Evolutionary conservation across 208 protist genomes (phyloP).

Genomic region (Trichomonas tenax): DNA sequence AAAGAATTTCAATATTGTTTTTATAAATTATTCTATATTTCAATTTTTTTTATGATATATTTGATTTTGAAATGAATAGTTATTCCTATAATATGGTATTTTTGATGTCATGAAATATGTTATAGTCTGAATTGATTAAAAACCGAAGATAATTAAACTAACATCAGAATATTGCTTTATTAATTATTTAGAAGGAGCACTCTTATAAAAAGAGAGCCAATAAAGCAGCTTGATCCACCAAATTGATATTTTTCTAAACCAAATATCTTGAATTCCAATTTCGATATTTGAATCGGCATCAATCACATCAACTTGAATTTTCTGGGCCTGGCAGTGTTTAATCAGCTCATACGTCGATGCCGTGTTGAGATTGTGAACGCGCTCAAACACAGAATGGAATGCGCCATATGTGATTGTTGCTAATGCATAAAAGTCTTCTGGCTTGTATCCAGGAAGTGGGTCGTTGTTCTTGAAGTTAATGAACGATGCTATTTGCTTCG

Average conservation of each 20-base stretch:
- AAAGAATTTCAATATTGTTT: no score
- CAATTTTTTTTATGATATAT: no score
- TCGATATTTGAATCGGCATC: background rate
- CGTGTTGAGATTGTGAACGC: background rate
- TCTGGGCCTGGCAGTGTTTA: background rate
- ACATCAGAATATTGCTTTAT: no score
- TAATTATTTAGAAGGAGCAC: no score
- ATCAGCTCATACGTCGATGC: background rate
- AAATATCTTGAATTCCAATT: background rate
- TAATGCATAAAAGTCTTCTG: background rate
- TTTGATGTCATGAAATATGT: no score
- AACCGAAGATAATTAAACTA: no score
- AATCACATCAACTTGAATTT: background rate
- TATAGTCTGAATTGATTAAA: no score
- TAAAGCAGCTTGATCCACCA: background rate
- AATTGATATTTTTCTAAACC: background rate
- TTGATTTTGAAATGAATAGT: no score
- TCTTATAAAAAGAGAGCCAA: background rate
- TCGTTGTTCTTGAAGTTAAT: background rate
- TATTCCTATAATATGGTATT: no score
- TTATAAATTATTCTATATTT: no score
- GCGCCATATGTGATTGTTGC: background rate
- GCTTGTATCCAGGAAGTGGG: background rate
- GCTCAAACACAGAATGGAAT: background rate
- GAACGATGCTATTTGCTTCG: background rate